Conservation (phyloP, 2,329 filamentous ascomycete species). For the Epichloe aotearoae region DNA sequence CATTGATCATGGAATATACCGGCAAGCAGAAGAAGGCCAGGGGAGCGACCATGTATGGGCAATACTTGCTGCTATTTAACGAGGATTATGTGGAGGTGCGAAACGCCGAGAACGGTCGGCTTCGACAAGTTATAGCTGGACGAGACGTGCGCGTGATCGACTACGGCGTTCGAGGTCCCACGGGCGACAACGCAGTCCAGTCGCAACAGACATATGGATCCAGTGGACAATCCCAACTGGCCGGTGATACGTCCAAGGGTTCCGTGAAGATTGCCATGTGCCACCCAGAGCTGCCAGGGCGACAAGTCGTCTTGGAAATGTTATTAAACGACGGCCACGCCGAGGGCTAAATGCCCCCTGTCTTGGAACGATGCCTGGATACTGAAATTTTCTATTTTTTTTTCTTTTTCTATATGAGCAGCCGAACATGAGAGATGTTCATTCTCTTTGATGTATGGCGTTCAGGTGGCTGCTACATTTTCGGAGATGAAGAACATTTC, state of each 20-base stretch:
- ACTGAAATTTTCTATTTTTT: neutral
- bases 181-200: slow-evolving; percentile 31
- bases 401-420: neutral
- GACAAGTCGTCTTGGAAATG: slow-evolving; percentile 85
- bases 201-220: slow-evolving; percentile 21
- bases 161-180: slow-evolving; percentile 57
- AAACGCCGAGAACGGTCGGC: slow-evolving; percentile 86
- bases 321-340: slow-evolving; percentile 76
- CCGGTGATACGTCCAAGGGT: slow-evolving; percentile 41
- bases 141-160: slow-evolving; percentile 84
- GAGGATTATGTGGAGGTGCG: slow-evolving; percentile 94
- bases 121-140: slow-evolving; percentile 89
- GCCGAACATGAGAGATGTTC: neutral
- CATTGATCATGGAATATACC: slow-evolving; percentile 98
- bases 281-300: slow-evolving; percentile 73
- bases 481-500: neutral
- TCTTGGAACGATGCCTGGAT: neutral
- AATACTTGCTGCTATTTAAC: slow-evolving; percentile 87
- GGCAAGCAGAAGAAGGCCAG: slow-evolving; percentile 66
- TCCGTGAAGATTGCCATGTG: slow-evolving; percentile 93
- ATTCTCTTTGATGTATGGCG: neutral
- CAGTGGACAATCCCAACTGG: slow-evolving; percentile 22
- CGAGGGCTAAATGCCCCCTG: slow-evolving; percentile 19
- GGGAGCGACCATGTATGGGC: slow-evolving; percentile 76
- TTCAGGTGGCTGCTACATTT: neutral